Percentiles rank a stretch among this genome's conserved stretches.
phyloP scores from a whole-genome alignment of 1,284 basidiomycete species.

The Sanghuangporus baumii region DNA sequence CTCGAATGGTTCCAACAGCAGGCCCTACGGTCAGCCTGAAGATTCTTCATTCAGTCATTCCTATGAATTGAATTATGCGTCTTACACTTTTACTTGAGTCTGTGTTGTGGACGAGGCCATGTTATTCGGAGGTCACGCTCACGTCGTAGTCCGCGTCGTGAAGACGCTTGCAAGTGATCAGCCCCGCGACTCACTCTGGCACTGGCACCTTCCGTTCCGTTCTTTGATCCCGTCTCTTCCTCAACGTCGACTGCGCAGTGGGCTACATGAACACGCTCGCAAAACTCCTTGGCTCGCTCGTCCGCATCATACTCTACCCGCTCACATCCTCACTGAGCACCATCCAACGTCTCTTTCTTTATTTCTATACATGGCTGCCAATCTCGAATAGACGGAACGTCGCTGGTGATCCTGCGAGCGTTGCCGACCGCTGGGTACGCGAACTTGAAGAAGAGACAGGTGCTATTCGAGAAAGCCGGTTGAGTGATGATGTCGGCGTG shows the following conservation, averaged over 20 bases:
- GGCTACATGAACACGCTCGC: background rate
- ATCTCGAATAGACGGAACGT: background rate
- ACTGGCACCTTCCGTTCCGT: background rate
- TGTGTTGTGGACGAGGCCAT: slow-evolving; percentile 3
- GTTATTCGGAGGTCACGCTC: background rate
- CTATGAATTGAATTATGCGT: background rate
- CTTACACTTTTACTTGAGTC: slow-evolving; percentile 15
- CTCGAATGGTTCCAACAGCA: slow-evolving; percentile 68
- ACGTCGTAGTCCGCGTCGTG: background rate
- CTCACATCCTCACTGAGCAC: slow-evolving; percentile 12
- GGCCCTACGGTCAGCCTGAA: slow-evolving; percentile 83
- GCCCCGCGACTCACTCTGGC: too few relatives aligned
- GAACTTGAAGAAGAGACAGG: slow-evolving; percentile 79
- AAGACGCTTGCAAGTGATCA: too few relatives aligned
- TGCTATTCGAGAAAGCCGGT: slow-evolving; percentile 48
- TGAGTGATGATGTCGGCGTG: slow-evolving; percentile 22
- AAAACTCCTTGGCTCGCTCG: slow-evolving; percentile 3
- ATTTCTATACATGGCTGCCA: slow-evolving; percentile 13
- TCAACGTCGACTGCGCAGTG: background rate
- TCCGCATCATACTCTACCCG: slow-evolving; percentile 13
- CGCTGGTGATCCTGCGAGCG: slow-evolving; percentile 38
- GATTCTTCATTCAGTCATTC: background rate
- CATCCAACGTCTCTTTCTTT: slow-evolving; percentile 13
- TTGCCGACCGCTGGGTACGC: slow-evolving; percentile 67
- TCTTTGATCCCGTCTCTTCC: background rate